phyloP scores from a whole-genome alignment of 352 stramenopile species.

The Globisporangium paddicum region DNA sequence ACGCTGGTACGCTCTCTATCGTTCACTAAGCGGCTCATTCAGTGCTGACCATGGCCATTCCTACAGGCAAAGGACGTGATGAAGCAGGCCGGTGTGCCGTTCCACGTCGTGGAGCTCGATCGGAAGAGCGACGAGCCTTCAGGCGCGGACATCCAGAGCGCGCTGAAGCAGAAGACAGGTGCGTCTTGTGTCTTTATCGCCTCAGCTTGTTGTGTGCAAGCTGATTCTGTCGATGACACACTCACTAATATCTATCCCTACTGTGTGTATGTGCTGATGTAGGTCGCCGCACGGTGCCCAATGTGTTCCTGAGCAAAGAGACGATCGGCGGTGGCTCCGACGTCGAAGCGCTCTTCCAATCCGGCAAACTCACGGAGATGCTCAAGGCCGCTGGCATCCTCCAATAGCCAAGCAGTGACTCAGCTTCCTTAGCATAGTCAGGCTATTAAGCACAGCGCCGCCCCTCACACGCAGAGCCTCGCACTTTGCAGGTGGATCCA shows the following conservation, averaged over 20 bases:
- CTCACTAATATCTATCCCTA: too few species aligned
- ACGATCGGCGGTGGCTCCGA: conserved; percentile 94
- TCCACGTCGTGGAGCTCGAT: conserved; percentile 68
- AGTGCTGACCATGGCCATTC: too few species aligned
- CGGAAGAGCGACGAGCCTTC: conserved; percentile 43
- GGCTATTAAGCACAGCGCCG: too few species aligned
- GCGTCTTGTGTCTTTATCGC: too few species aligned
- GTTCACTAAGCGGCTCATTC: too few species aligned
- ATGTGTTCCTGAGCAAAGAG: conserved; percentile 95
- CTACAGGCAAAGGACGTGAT: conserved; percentile 87
- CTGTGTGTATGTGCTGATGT: too few species aligned
- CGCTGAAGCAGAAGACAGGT: conserved; percentile 85
- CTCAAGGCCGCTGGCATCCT: conserved; percentile 49
- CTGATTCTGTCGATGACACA: too few species aligned
- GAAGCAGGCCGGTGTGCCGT: conserved; percentile 44
- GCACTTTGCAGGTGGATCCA: too few species aligned
- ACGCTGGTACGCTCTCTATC: conserved; percentile 36
- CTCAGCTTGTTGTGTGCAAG: not conserved
- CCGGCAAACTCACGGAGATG: conserved; percentile 89
- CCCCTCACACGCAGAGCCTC: too few species aligned
- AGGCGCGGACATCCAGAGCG: conserved; percentile 86
- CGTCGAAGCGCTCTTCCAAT: conserved; percentile 79
- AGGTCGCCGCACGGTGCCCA: conserved; percentile 92
- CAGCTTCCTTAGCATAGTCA: too few species aligned
- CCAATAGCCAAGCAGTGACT: too few species aligned